Base-by-base conservation (phyloP, 1,139 yeast genomes). In the Saccharomyces uvarum region DNA sequence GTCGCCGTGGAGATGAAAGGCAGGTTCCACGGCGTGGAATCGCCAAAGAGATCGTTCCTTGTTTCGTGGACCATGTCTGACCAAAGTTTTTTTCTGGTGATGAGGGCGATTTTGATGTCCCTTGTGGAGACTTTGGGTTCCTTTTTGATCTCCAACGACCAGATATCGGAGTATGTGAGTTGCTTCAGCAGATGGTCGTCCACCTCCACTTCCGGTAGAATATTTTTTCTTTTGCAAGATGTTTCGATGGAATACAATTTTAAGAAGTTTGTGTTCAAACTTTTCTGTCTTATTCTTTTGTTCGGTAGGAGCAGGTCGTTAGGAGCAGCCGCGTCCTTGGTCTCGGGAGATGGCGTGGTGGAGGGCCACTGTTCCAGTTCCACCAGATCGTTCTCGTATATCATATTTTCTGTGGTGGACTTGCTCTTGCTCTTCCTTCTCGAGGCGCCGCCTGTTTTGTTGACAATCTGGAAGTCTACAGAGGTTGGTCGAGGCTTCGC, bases 71-170 rank as follows among this genome's bases (percentile, higher is more conserved):
- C 53, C 64, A 67, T 60, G 29, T 65, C 68, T n/a, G 65, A 57
- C 70, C 70, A 66, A 24, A 68, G 59, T 50, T 68, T 68, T 51
- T 66, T 61, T 47, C 67, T 62, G 1, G 71, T 67, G 11, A 62
- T 55, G 41, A 68, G 59, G 1, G 71, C 71, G 14, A 67, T 51
- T 51, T 66, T 65, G 28, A 67, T 64, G 16, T 62, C 65, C 9
- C 59, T 52, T 9, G 61, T 55, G 8, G 63, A 55, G 13, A 61
- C 57, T 42, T 52, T 53, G 27, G 58, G 58, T 14, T 58, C 52
- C 29, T 56, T 53, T 9, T 65, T 64, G 19, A 64, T 63, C 27
- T 64, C 61, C 28, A 65, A 53, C 2, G 56, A 54, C 57, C 65
- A 57, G 24, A 64, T 60, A 26, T 64, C 68, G 2, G 56, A 46